Conservation (phyloP, 2,329 filamentous ascomycete genomes). For the Colletotrichum phormii region DNA sequence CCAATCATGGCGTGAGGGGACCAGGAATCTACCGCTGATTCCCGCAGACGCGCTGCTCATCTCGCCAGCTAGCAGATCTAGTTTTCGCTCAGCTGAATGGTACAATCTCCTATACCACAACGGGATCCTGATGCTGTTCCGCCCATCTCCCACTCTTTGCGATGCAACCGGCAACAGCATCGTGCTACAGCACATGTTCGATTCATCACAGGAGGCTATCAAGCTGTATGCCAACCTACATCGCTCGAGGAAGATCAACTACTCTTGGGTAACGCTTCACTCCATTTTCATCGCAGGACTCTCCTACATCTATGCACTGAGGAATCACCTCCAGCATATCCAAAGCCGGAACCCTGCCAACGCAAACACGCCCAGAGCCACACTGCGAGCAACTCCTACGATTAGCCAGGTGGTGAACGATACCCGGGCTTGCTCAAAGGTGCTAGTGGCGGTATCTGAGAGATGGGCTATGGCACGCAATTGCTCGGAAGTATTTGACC, state of each 20-base stretch:
- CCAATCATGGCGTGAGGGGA: slow-evolving; percentile 45
- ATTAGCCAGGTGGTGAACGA: slow-evolving; percentile 57
- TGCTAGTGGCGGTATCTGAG: slow-evolving; percentile 56
- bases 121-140: slow-evolving; percentile 54
- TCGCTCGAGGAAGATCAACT: slow-evolving; percentile 58
- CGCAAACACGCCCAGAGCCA: slow-evolving; percentile 18
- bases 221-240: slow-evolving; percentile 56
- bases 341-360: slow-evolving; percentile 32
- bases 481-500: slow-evolving; percentile 56
- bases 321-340: slow-evolving; percentile 51
- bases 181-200: slow-evolving; percentile 51
- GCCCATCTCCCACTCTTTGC: slow-evolving; percentile 50
- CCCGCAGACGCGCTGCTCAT: slow-evolving; percentile 38
- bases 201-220: slow-evolving; percentile 52
- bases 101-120: slow-evolving; percentile 57
- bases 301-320: slow-evolving; percentile 55
- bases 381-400: slow-evolving; percentile 47
- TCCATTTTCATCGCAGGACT: slow-evolving; percentile 59
- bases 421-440: slow-evolving; percentile 56
- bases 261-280: slow-evolving; percentile 61
- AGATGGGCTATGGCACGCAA: slow-evolving; percentile 53
- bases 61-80: slow-evolving; percentile 46
- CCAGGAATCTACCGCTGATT: slow-evolving; percentile 42
- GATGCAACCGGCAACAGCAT: slow-evolving; percentile 41
- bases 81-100: slow-evolving; percentile 54